Evolutionary conservation across 108 stramenopile species (phyloP).

Genomic region (Nannochloropsis oceanica): DNA sequence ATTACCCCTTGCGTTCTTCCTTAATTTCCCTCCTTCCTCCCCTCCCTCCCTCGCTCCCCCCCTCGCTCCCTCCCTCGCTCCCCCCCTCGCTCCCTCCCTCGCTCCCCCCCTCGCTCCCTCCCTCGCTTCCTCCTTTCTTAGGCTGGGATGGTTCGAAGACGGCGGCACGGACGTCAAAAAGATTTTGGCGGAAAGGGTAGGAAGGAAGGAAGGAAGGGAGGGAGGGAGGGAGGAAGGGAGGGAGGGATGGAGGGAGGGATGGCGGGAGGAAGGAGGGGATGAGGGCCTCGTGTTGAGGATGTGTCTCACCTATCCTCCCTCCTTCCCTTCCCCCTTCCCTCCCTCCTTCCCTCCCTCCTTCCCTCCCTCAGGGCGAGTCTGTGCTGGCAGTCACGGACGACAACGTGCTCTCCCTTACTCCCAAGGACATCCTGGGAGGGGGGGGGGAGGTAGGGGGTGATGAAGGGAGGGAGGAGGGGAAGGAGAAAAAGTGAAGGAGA

Average conservation of each 20-base stretch:
- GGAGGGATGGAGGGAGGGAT: not conserved
- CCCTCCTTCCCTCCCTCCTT: not conserved
- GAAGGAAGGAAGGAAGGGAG: not conserved
- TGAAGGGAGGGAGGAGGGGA: not conserved
- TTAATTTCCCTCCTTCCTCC: not conserved
- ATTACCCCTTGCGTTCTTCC: not conserved
- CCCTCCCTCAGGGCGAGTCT: not conserved
- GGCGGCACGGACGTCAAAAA: too few species aligned
- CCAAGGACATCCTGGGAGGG: not conserved
- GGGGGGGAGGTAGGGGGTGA: not conserved
- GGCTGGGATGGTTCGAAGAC: not conserved
- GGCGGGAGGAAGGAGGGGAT: not conserved
- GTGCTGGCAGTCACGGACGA: too few species aligned
- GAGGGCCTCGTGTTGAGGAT: not conserved
- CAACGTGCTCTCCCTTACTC: too few species aligned
- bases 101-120: not conserved
- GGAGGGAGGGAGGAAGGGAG: not conserved
- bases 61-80: not conserved
- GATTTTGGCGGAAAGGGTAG: not conserved
- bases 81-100: not conserved
- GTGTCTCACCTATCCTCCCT: not conserved
- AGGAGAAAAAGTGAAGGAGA: not conserved
- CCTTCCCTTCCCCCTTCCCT: not conserved
- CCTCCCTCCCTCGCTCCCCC: not conserved
- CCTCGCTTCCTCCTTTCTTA: not conserved